Evolutionary conservation across 1,284 basidiomycete species (phyloP).

Genomic region (Melampsora larici-populina): DNA sequence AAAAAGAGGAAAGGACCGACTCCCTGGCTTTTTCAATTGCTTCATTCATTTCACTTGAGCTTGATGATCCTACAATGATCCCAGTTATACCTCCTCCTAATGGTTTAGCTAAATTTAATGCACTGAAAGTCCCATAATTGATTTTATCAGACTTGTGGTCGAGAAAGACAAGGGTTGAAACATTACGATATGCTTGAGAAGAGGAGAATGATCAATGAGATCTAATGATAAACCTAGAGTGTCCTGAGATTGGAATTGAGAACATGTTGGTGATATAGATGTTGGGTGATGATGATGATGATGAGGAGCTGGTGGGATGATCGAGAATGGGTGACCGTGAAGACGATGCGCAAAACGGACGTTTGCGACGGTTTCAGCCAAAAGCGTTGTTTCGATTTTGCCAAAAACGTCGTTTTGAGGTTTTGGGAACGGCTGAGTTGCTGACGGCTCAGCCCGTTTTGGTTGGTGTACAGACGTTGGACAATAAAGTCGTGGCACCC

Average conservation of each 20-base stretch:
- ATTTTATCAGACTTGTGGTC: constrained; percentile 81
- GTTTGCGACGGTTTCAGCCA: too few relatives aligned
- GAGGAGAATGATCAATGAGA: constrained; percentile 1
- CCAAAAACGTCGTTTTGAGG: too few relatives aligned
- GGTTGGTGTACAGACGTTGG: too few relatives aligned
- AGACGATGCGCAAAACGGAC: too few relatives aligned
- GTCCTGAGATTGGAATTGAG: neutral
- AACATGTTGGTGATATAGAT: neutral
- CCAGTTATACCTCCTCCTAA: constrained; percentile 81
- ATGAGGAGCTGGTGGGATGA: too few relatives aligned
- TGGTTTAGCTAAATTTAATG: constrained; percentile 79
- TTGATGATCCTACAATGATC: constrained; percentile 73
- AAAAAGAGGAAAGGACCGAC: constrained; percentile 54
- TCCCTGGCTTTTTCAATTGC: constrained; percentile 75
- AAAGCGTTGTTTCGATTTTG: too few relatives aligned
- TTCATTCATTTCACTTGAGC: constrained; percentile 61
- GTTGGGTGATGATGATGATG: too few relatives aligned
- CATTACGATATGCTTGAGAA: constrained; percentile 44
- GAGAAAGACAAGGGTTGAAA: constrained; percentile 70
- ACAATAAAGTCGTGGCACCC: too few relatives aligned
- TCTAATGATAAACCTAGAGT: neutral
- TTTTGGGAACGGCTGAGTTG: too few relatives aligned
- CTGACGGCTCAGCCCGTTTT: too few relatives aligned
- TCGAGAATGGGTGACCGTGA: too few relatives aligned
- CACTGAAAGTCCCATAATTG: constrained; percentile 79